Evolutionary conservation across 2,329 filamentous ascomycete species (phyloP), one percentile per base, ranked within the genome.

Genomic region (Phaeophleospora eucalypticola): DNA sequence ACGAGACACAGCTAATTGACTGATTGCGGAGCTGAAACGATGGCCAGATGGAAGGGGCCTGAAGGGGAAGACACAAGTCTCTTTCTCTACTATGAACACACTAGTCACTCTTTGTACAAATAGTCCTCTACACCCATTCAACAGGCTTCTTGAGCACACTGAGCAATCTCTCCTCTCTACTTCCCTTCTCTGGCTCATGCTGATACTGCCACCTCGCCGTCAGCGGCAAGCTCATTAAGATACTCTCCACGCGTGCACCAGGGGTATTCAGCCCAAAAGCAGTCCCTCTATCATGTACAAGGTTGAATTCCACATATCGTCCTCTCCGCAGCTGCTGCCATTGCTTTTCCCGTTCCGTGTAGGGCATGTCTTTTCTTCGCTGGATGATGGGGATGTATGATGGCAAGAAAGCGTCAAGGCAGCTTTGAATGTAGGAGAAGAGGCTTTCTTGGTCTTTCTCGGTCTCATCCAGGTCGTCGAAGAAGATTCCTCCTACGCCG

Each of bases 231-330:
- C 89, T 96, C 89, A 98, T 97, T 57, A 98, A 72, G 48, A 98
- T 98, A 68, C 90, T 96, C 76, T 98, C 93, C 2, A 98, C 83
- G 52, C 93, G 80, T 4, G 90, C 86, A 35, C 89, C 89, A 0
- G 93, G 93, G 0, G 91, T 95, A 63, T 93, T 93, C 54, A 98
- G 73, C 1, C 93, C 93, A 68, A 98, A 98, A 6, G 87, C 84
- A 2, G 93, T 98, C 2, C 93, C 93, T 19, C 93, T 82, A 71
- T 98, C 93, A 70, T 98, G 90, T 46, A 98, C 89, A 32, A 98
- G 78, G 71, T 98, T 98, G 71, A 98, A 98, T 71, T 98, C 93
- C 53, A 98, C 93, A 66, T 98, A 98, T 61, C 89, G 79, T n/a
- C 93, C 93, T 56, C 93, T 77, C 41, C 93, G 80, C 53, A 98